Base-by-base conservation (phyloP, 495 filamentous ascomycete species). In the Lichenothelia convexa region DNA sequence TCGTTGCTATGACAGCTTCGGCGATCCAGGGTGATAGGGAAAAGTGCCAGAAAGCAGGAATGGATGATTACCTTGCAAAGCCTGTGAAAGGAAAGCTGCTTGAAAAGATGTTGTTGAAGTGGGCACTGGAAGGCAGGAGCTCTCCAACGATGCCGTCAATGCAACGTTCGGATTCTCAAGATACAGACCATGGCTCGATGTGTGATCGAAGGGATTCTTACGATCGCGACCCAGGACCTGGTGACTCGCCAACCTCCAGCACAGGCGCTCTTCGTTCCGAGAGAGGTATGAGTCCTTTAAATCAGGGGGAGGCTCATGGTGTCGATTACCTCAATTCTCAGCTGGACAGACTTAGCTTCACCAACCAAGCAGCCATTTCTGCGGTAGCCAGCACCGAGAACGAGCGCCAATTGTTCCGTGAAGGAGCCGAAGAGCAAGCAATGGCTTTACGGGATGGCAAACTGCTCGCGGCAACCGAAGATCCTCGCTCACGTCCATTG, bases 21-120 rank as follows among this genome's bases (percentile, higher is more conserved):
- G 81, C 81, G 0, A 85, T 86, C 42, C 71, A 82, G 42, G 82
- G 81, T 3, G 81, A 87, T 46, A 63, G 60, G 13, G 81, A 87
- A 47, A 86, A 83, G 48, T 87, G 80, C 44, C 64, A 66, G 38
- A 59, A 60, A 35, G 75, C 76, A 5, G 82, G 82, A 5, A 86
- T 87, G 80, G 78, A 86, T 44, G 80, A 87, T 52, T 87, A 89
- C 45, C 56, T 89, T 3, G 61, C 78, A 13, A 89, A 86, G 45
- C 81, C 81, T 0, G 72, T 86, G 42, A 73, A 73, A 45, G 65
- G 68, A 18, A 67, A 65, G 34, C 67, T 64, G 1, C 61, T 86
- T 35, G 77, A 85, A 54, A 70, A 67, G 38, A 86, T 83, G 65
- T 60, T 89, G 11, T 47, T 77, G 17, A 56, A 58, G 39, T 60